Evolutionary conservation across 768 basidiomycete genomes (phyloP), one percentile per base, ranked within the genome.

Genomic region (Lactarius sanguifluus): DNA sequence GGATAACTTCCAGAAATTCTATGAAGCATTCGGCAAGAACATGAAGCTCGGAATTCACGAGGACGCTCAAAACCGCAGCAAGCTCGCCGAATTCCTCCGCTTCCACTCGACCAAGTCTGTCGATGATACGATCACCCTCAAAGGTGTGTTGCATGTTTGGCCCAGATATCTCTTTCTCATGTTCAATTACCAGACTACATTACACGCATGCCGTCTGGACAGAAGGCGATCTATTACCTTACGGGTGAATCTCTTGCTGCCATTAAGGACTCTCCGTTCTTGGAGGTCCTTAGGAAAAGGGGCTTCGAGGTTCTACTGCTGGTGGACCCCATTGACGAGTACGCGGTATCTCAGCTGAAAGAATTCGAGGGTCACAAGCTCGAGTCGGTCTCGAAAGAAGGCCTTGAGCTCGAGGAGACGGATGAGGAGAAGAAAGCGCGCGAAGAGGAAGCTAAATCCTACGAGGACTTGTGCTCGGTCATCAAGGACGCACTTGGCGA

Each of bases 11-110:
- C 76, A 73, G 79, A 96, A 96, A 83, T 98, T 98, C 86, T 97
- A 97, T 81, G 92, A 96, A 82, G 86, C 94, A 47, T 98, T 99
- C 79, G 93, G 94, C 82, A 94, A 96, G 91, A 99, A 99, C 86
- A 80, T 99, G 77, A 99, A 99, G 83, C 92, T 99, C 69, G 96
- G 96, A 87, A 91, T 99, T 73, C 96, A 98, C 83, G 96, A 99
- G 79, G 96, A 99, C 74, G 88, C 96, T 43, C 93, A 96, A 82
- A 97, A 99, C 86, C 93, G 96, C 72, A 90, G 90, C 87, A 98
- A 98, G 84, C 94, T 99, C 71, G 96, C 96, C 58, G 96, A 98
- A 80, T 98, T 93, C 90, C 83, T 99, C 73, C 92, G 96, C 77
- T 99, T 97, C 92, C 88, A 86, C 87, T 94, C 96, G 43, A 99